These are phyloP conservation scores for Lactarius pseudohatsudake DNA, from an alignment of 768 basidiomycete species.

Conservation along the genomic window DNA sequence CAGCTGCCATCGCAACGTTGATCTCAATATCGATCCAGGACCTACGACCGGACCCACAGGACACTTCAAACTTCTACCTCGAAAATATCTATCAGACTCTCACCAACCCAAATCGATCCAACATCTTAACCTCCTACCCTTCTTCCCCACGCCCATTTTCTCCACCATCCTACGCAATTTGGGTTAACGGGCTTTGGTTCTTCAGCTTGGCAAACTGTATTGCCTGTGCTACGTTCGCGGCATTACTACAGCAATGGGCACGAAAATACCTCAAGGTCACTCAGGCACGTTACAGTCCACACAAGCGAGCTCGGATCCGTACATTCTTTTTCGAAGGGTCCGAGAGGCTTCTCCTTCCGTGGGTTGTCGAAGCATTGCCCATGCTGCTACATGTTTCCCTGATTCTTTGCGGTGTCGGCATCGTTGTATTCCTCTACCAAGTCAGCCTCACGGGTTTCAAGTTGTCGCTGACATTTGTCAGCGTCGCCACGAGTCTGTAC, in stretches of 20 bases:
- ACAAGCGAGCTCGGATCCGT: constrained; percentile 13
- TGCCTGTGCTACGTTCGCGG: constrained; percentile 1
- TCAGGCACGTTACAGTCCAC: background rate
- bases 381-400: constrained; percentile 11
- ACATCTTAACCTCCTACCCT: too few relatives aligned
- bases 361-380: constrained; percentile 6
- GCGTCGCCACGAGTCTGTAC: background rate
- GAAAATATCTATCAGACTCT: background rate
- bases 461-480: background rate
- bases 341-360: background rate
- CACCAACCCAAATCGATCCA: background rate
- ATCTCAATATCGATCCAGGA: background rate
- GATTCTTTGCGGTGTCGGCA: constrained; percentile 15
- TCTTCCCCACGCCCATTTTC: background rate
- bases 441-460: background rate
- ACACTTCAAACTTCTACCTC: background rate
- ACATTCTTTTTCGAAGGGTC: background rate
- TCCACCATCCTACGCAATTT: background rate
- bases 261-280: background rate
- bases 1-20: background rate
- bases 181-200: constrained; percentile 1
- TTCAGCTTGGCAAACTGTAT: background rate
- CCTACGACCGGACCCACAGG: background rate
- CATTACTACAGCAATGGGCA: background rate
- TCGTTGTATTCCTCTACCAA: constrained; percentile 7